Conservation (phyloP, 2,329 filamentous ascomycete genomes). For the Aspergillus terreus region DNA sequence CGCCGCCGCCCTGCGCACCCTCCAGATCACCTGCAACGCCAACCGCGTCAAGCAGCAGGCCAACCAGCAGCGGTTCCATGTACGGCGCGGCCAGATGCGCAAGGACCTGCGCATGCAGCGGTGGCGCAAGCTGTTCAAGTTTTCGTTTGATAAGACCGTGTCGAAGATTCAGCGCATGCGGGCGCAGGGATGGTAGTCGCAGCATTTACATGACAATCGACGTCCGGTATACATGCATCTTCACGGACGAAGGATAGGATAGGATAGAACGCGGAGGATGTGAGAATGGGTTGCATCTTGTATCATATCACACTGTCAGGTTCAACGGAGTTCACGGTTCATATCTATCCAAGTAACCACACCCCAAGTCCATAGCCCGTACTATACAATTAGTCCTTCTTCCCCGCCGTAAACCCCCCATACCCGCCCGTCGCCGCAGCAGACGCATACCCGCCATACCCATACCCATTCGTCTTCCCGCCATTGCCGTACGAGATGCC, state of each 20-base stretch:
- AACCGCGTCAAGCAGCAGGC: constrained; percentile 34
- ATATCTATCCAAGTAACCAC: constrained; percentile 6
- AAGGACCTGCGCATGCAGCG: constrained; percentile 37
- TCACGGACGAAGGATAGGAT: neutral
- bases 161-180: constrained; percentile 42
- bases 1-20: constrained; percentile 22
- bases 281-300: neutral
- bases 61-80: constrained; percentile 37
- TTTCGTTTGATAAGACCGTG: constrained; percentile 41
- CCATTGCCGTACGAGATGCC: constrained; percentile 54
- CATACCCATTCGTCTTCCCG: constrained; percentile 54
- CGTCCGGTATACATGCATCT: neutral
- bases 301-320: neutral
- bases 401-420: constrained; percentile 38
- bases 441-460: constrained; percentile 37
- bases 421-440: constrained; percentile 25
- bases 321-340: neutral
- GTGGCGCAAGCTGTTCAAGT: constrained; percentile 45
- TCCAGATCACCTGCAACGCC: constrained; percentile 22
- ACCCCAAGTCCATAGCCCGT: neutral
- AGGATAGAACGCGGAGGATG: neutral
- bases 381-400: constrained; percentile 35
- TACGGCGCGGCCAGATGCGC: constrained; percentile 38
- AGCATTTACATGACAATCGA: neutral
- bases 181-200: constrained; percentile 43